phyloP scores from a whole-genome alignment of 345 rosid genomes.

The Euphorbia pulcherrima region DNA sequence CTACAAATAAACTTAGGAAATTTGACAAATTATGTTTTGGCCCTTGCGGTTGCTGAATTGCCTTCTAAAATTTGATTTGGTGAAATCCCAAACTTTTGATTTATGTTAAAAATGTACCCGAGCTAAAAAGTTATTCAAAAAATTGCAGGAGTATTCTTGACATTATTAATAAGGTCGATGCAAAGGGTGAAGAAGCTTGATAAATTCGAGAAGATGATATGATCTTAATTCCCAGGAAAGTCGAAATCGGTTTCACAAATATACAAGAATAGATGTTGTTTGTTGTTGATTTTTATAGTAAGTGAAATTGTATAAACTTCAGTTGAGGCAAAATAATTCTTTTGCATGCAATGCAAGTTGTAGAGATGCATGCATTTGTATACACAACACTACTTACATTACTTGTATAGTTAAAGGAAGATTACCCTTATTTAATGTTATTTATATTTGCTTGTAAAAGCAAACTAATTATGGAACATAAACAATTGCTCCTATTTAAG shows the following conservation, averaged over 20 bases:
- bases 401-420: too few species aligned
- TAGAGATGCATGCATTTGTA: too few species aligned
- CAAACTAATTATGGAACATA: too few species aligned
- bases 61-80: too few species aligned
- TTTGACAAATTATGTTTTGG: background rate
- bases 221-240: constrained; percentile 12
- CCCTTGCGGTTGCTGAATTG: too few species aligned
- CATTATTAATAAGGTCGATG: constrained; percentile 63
- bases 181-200: constrained; percentile 71
- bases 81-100: too few species aligned
- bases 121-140: background rate
- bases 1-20: background rate
- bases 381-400: too few species aligned
- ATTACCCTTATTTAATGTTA: too few species aligned
- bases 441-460: too few species aligned
- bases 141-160: constrained; percentile 64
- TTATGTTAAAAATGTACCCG: background rate
- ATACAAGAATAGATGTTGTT: background rate
- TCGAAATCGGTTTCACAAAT: background rate
- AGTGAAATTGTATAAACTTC: background rate
- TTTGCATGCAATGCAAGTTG: too few species aligned
- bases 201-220: constrained; percentile 92
- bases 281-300: background rate
- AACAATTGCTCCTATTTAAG: too few species aligned
- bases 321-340: too few species aligned